These are phyloP conservation scores for Dichotomocladium elegans DNA, from an alignment of 371 early-diverging fungal genomes.

Conservation along the genomic window DNA sequence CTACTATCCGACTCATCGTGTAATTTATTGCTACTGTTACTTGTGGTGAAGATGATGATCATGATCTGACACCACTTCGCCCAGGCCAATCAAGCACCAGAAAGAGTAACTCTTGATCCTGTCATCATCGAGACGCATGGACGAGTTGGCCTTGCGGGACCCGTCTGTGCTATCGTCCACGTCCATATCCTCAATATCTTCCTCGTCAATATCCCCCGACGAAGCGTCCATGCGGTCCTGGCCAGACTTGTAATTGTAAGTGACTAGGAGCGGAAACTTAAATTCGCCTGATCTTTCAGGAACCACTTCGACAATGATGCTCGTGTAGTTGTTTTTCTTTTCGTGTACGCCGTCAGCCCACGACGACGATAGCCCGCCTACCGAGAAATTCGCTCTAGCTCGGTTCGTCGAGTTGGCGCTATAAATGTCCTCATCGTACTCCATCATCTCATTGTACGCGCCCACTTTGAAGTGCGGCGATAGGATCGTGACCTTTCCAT, in stretches of 20 bases:
- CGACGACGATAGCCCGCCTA: conserved; percentile 15
- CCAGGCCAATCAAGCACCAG: conserved; percentile 66
- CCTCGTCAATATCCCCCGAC: conserved; percentile 43
- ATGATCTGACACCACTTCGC: conserved; percentile 16
- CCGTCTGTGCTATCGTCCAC: conserved; percentile 21
- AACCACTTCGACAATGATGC: conserved; percentile 56
- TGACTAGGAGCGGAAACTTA: conserved; percentile 65
- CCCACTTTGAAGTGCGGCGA: conserved; percentile 72
- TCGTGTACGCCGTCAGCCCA: conserved; percentile 54
- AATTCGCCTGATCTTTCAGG: conserved; percentile 48
- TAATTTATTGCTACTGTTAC: too few relatives aligned
- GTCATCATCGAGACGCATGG: conserved; percentile 35
- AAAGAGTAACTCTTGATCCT: conserved; percentile 50
- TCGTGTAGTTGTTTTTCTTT: conserved; percentile 56
- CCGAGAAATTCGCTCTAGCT: conserved; percentile 21
- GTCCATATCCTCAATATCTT: conserved; percentile 30
- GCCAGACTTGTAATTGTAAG: conserved; percentile 55
- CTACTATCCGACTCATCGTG: too few relatives aligned
- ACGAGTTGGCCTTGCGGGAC: conserved; percentile 24
- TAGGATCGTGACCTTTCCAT: conserved; percentile 50
- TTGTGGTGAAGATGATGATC: background rate
- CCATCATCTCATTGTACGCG: conserved; percentile 80
- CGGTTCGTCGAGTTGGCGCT: conserved; percentile 18
- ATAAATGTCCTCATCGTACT: conserved; percentile 70
- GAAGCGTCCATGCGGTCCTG: conserved; percentile 49